phyloP scores from a whole-genome alignment of 495 filamentous ascomycete species.

The Penicillium herquei region DNA sequence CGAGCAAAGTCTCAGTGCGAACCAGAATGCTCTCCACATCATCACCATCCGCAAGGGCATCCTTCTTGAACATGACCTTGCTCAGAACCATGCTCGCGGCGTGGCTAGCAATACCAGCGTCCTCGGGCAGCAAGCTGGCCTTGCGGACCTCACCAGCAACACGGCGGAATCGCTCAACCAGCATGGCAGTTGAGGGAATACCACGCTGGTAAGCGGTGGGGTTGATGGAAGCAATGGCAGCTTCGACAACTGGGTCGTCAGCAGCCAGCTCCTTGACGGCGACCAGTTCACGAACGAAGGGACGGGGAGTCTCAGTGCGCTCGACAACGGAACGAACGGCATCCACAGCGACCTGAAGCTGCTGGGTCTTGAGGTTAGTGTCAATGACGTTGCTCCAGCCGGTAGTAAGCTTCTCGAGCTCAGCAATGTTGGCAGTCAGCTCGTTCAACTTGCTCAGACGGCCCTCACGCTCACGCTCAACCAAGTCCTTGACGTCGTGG shows the following conservation, averaged over 20 bases:
- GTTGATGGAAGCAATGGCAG: slow-evolving; percentile 92
- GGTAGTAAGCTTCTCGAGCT: slow-evolving; percentile 80
- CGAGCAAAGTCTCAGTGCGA: slow-evolving; percentile 80
- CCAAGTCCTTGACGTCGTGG: slow-evolving; percentile 70
- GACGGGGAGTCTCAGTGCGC: slow-evolving; percentile 67
- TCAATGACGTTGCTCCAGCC: slow-evolving; percentile 88
- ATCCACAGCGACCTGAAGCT: slow-evolving; percentile 91
- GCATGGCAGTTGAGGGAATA: slow-evolving; percentile 74
- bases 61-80: slow-evolving; percentile 92
- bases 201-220: slow-evolving; percentile 91
- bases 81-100: slow-evolving; percentile 83
- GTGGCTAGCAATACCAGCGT: slow-evolving; percentile 91
- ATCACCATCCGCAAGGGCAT: slow-evolving; percentile 78
- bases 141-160: slow-evolving; percentile 94
- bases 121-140: slow-evolving; percentile 83
- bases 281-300: slow-evolving; percentile 86
- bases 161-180: slow-evolving; percentile 92
- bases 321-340: slow-evolving; percentile 81
- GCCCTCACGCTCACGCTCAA: slow-evolving; percentile 85
- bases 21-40: slow-evolving; percentile 94
- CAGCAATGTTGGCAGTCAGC: slow-evolving; percentile 68
- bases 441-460: slow-evolving; percentile 83
- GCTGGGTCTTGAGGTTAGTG: slow-evolving; percentile 86
- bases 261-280: slow-evolving; percentile 88
- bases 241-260: slow-evolving; percentile 79